Percentiles rank a stretch among this genome's conserved stretches.
phyloP scores from a whole-genome alignment of 805 yeast genomes.

The Blastobotrys terrestris region DNA sequence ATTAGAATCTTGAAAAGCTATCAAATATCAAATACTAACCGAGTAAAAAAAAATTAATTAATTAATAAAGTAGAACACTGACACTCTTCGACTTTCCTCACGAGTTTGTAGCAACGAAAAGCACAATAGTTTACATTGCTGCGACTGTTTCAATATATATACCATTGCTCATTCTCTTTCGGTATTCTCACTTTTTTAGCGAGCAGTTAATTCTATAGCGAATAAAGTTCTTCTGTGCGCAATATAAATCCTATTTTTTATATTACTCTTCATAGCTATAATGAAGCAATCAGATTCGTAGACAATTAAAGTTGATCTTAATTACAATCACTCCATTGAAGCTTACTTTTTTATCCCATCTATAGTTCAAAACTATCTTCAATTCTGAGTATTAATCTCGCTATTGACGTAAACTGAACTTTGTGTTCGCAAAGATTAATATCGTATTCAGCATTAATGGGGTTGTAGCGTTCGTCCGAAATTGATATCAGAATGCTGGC shows the following conservation, averaged over 20 bases:
- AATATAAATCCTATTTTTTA: neutral
- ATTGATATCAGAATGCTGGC: no score
- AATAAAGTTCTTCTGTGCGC: neutral
- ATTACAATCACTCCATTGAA: neutral
- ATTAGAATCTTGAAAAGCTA: no score
- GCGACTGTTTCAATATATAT: neutral
- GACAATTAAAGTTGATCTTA: neutral
- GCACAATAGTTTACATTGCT: no score
- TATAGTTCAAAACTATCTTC: neutral
- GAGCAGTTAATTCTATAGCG: neutral
- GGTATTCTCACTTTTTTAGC: neutral
- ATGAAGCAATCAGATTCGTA: neutral
- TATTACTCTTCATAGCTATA: no score
- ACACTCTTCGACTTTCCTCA: no score
- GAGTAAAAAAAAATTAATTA: neutral
- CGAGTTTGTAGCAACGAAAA: constrained; percentile 2
- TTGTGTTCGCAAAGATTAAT: no score
- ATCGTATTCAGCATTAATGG: no score
- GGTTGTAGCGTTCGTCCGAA: neutral
- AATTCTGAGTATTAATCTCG: neutral
- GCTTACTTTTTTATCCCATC: no score
- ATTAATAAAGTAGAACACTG: no score
- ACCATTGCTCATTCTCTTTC: neutral
- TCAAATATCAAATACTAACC: neutral
- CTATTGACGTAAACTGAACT: neutral